Conservation (phyloP, 2,329 filamentous ascomycete genomes). For the Diaporthe citriasiana region DNA sequence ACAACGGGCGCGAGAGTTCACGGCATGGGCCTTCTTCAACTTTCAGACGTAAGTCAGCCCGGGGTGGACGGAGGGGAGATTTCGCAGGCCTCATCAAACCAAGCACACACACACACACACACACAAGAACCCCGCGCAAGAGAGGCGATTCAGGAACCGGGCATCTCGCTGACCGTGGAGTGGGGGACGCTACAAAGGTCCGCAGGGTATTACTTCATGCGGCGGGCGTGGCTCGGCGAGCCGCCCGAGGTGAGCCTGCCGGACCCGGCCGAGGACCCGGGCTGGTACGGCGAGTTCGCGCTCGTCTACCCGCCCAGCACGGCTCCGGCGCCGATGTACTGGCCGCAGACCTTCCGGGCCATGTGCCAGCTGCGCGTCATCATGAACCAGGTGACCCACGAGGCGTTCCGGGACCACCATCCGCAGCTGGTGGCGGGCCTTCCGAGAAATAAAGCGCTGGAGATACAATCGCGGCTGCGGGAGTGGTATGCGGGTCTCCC, state of each 20-base stretch:
- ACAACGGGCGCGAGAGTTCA: neutral
- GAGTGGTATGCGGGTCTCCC: neutral
- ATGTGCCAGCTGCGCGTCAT: conserved; percentile 7
- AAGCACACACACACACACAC: neutral
- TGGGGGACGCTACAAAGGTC: neutral
- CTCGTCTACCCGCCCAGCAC: conserved; percentile 1
- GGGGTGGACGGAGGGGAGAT: neutral
- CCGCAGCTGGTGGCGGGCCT: neutral
- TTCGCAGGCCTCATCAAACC: neutral
- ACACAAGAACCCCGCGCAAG: neutral
- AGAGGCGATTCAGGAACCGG: too few species aligned
- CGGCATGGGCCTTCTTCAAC: conserved; percentile 17
- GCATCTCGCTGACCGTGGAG: neutral
- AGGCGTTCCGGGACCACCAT: conserved; percentile 1
- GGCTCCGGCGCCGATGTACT: neutral
- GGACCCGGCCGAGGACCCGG: neutral
- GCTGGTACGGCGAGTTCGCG: conserved; percentile 4
- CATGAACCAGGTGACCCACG: conserved; percentile 5
- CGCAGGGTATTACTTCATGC: conserved; percentile 17
- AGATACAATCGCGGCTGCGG: neutral
- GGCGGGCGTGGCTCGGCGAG: conserved; percentile 4
- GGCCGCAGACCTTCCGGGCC: conserved; percentile 20
- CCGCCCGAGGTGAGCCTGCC: neutral
- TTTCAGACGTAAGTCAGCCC: conserved; percentile 15
- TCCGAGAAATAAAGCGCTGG: neutral